Base-by-base conservation (phyloP, 306 rosid genomes). In the Malus sylvestris region DNA sequence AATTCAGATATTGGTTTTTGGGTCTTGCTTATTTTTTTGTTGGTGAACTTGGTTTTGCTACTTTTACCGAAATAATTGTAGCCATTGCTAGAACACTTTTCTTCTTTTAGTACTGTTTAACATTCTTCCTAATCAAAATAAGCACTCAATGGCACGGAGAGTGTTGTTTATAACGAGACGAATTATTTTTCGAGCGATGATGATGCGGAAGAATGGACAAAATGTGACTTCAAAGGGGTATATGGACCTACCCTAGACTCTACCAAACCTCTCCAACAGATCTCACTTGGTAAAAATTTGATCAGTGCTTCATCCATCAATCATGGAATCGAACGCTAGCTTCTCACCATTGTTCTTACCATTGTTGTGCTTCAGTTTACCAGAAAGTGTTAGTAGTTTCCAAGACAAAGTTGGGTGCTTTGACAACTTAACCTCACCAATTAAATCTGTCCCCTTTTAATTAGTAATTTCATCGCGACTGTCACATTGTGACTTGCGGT, bases 211-310 rank as follows among this genome's bases (percentile, higher is more conserved):
- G 42, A 8, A 38, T 38, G 42, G 42, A 38, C 42, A 38, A 38
- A 38, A 38, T 38, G 20, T 51, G 20, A 51, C 6, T 51, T 82
- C 13, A 83, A 75, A 81, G 85, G 81, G 10, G 77, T 80, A 4
- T 86, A 33, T 33, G 87, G 89, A 71, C 80, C 60, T 82, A 77
- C 35, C 85, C 86, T n/a, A 80, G 70, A 33, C 67, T 77, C 67
- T 27, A 63, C 32, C 72, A 58, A n/a, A 19, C 38, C 45, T 32
- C 66, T 32, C 75, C 64, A 64, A 65, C 71, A 13, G 52, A 19
- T 58, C 79, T 51, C 44, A 66, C 4, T 10, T 86, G 85, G 85
- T 77, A 46, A 58, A n/a, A 20, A 10, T 46, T 45, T 23, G 15
- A 14, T 69, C 19, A 13, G 11, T 69, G 10, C 33, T 44, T 15